Conservation (phyloP, 441 rosid genomes). For the Bocquillonia castaneifolia region DNA sequence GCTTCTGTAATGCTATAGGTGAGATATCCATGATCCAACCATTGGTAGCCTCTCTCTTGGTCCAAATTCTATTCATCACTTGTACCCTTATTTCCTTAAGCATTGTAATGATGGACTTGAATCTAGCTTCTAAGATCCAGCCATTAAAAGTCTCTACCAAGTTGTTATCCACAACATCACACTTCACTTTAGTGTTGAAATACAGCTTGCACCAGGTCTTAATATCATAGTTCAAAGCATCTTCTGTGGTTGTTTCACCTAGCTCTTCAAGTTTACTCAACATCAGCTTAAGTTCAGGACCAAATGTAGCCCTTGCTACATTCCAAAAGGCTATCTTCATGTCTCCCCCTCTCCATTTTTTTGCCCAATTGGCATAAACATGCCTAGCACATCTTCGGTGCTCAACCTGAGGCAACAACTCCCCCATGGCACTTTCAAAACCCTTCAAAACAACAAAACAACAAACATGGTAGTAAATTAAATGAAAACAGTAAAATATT, state of each 20-base stretch:
- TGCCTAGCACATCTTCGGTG: background rate
- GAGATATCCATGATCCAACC: background rate
- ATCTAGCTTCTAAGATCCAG: background rate
- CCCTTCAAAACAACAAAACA: background rate
- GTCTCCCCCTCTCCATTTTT: background rate
- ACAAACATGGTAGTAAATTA: background rate
- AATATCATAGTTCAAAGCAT: background rate
- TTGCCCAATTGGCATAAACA: background rate
- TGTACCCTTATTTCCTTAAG: background rate
- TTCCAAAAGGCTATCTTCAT: background rate
- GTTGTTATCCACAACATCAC: background rate
- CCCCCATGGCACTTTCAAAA: background rate
- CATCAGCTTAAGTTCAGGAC: background rate
- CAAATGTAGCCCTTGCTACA: background rate
- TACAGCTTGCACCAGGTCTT: background rate
- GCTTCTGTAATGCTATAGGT: background rate
- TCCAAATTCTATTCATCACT: background rate
- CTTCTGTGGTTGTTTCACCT: background rate
- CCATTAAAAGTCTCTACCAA: background rate
- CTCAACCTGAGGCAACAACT: background rate
- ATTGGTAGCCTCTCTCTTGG: background rate
- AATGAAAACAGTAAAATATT: background rate
- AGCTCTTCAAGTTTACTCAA: background rate
- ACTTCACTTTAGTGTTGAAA: background rate
- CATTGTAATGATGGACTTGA: background rate